phyloP scores from a whole-genome alignment of 73 alveolate genomes.

The Uronychia binucleata region DNA sequence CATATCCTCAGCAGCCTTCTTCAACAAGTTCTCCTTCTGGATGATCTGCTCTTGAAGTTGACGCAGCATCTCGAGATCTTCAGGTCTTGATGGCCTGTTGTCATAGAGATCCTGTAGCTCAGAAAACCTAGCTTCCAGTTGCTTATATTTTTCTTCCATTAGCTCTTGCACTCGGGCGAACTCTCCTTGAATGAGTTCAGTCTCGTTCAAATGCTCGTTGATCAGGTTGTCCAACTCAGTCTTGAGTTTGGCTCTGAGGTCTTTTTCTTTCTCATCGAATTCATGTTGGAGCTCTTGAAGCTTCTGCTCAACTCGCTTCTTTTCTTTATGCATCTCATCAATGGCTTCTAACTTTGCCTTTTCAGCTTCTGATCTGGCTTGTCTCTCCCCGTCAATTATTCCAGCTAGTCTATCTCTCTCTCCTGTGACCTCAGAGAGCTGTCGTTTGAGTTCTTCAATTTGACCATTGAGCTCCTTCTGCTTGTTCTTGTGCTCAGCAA shows the following conservation, averaged over 20 bases:
- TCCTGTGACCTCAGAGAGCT: background rate
- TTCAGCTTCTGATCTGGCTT: constrained; percentile 16
- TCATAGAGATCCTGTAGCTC: constrained; percentile 69
- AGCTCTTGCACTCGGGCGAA: constrained; percentile 54
- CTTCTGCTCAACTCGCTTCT: constrained; percentile 10
- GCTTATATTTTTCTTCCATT: constrained; percentile 65
- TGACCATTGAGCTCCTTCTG: constrained; percentile 22
- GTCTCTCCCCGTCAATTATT: constrained; percentile 20
- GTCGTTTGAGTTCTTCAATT: constrained; percentile 25
- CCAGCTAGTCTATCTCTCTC: background rate
- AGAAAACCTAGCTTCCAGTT: constrained; percentile 40
- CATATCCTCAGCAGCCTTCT: constrained; percentile 92
- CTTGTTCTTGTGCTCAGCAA: constrained; percentile 4
- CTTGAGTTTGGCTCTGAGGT: constrained; percentile 42
- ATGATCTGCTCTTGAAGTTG: constrained; percentile 58
- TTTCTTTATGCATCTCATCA: constrained; percentile 30
- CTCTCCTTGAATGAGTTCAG: constrained; percentile 43
- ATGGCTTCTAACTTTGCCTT: constrained; percentile 36
- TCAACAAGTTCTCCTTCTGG: constrained; percentile 71
- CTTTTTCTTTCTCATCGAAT: constrained; percentile 40
- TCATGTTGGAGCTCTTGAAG: constrained; percentile 14
- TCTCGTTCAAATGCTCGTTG: constrained; percentile 56
- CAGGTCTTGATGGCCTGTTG: constrained; percentile 82
- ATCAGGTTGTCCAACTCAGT: constrained; percentile 52
- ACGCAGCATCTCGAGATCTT: constrained; percentile 71